phyloP scores from a whole-genome alignment of 2,329 filamentous ascomycete species.

The Camillea tinctor region DNA sequence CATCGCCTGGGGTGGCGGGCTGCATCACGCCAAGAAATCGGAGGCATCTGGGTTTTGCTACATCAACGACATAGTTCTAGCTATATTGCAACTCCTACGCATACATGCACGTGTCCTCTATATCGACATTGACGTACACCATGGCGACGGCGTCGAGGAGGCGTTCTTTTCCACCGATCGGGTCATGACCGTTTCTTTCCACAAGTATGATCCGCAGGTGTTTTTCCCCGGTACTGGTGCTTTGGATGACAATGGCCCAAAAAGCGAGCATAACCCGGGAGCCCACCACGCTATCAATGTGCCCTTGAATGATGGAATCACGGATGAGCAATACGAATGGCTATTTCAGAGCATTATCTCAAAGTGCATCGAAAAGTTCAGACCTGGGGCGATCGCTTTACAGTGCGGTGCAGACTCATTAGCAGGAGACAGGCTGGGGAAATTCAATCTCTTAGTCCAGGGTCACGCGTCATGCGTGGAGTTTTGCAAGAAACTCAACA shows the following conservation, averaged over 20 bases:
- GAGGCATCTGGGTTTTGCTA: constrained; percentile 98
- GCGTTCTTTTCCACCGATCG: constrained; percentile 91
- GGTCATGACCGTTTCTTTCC: constrained; percentile 91
- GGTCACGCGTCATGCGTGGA: constrained; percentile 90
- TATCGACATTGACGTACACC: constrained; percentile 93
- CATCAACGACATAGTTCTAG: constrained; percentile 96
- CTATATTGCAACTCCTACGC: constrained; percentile 78
- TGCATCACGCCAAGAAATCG: constrained; percentile 93
- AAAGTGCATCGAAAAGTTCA: constrained; percentile 76
- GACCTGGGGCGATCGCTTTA: constrained; percentile 86
- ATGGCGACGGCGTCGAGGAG: constrained; percentile 90
- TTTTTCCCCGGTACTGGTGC: constrained; percentile 94
- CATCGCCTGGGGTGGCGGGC: constrained; percentile 94
- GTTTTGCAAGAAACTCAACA: constrained; percentile 76
- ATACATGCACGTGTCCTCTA: constrained; percentile 95
- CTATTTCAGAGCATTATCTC: constrained; percentile 83
- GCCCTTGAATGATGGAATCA: constrained; percentile 85
- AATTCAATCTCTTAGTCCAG: constrained; percentile 95
- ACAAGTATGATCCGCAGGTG: constrained; percentile 82
- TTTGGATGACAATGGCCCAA: constrained; percentile 80
- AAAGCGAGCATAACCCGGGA: constrained; percentile 79
- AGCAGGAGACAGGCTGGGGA: constrained; percentile 86
- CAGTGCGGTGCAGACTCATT: constrained; percentile 96
- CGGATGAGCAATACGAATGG: constrained; percentile 81
- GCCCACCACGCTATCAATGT: constrained; percentile 90